Evolutionary conservation across 2,329 filamentous ascomycete genomes (phyloP).

Genomic region (Pseudogymnoascus sp.): DNA sequence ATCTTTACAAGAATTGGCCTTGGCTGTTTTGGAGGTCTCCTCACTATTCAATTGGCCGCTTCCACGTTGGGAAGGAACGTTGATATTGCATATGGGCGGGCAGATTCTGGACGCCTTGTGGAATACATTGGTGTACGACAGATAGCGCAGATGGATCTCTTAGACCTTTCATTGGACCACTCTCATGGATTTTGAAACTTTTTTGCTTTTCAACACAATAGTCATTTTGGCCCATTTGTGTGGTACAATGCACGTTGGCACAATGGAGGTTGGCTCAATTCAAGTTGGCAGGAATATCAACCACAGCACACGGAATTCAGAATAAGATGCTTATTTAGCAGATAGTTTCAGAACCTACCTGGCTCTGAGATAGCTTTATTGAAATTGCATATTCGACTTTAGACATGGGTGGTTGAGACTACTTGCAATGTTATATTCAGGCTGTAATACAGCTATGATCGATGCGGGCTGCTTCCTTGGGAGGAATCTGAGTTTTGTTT

Average conservation of each 20-base stretch:
- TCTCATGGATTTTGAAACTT: neutral
- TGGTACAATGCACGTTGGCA: constrained; percentile 8
- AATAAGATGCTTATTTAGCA: constrained; percentile 5
- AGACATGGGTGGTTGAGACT: neutral
- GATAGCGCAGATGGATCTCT: neutral
- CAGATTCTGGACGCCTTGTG: neutral
- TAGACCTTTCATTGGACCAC: neutral
- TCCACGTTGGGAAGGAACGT: neutral
- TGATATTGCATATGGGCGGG: neutral
- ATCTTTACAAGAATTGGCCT: neutral
- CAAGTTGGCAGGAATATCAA: neutral
- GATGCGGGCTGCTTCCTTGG: neutral
- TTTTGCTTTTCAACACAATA: constrained; percentile 8
- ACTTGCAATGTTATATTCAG: neutral
- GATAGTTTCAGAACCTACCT: neutral
- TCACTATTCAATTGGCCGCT: neutral
- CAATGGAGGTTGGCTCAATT: neutral
- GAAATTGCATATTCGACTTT: neutral
- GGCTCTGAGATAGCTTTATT: neutral
- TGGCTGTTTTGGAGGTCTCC: neutral
- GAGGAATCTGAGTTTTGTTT: neutral
- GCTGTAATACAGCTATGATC: neutral
- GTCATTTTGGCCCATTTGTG: constrained; percentile 7
- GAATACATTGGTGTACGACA: neutral
- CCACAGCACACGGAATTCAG: neutral